Conservation (phyloP, 805 yeast genomes). For the Yarrowia osloensis region DNA sequence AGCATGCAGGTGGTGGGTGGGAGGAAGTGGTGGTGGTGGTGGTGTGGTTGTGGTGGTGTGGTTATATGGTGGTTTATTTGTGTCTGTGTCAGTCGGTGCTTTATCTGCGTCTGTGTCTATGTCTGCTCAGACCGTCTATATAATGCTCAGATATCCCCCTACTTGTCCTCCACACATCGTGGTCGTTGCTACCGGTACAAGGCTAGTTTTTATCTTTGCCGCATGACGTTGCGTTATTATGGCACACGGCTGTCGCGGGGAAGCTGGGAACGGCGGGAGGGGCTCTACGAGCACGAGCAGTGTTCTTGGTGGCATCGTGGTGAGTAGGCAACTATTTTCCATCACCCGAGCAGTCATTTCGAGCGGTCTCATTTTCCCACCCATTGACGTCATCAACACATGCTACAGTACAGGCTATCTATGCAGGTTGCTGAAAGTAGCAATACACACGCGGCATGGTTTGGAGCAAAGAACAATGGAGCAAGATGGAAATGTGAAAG, state of each 20-base stretch:
- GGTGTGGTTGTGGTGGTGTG: background rate
- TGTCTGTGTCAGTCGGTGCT: no score
- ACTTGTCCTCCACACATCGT: background rate
- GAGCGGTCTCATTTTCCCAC: background rate
- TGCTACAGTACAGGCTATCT: slow-evolving; percentile 14
- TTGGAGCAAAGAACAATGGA: background rate
- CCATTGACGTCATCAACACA: slow-evolving; percentile 22
- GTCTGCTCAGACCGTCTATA: no score
- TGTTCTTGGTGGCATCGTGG: no score
- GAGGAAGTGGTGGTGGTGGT: background rate
- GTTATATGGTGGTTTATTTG: no score
- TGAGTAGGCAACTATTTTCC: no score
- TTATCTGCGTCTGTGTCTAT: no score
- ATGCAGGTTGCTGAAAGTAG: slow-evolving; percentile 26
- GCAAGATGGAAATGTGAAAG: background rate
- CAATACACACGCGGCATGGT: slow-evolving; percentile 6
- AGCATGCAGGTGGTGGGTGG: slow-evolving; percentile 7
- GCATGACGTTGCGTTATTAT: slow-evolving; percentile 30
- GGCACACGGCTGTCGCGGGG: slow-evolving; percentile 21
- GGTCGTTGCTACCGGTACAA: slow-evolving; percentile 7
- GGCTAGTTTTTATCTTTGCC: slow-evolving; percentile 9
- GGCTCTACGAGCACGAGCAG: no score
- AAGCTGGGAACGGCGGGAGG: background rate
- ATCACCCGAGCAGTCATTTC: no score
- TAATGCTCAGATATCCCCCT: no score